Percentiles rank a stretch among this genome's conserved stretches.
phyloP scores from a whole-genome alignment of 352 stramenopile species.

The Bremia lactucae region DNA sequence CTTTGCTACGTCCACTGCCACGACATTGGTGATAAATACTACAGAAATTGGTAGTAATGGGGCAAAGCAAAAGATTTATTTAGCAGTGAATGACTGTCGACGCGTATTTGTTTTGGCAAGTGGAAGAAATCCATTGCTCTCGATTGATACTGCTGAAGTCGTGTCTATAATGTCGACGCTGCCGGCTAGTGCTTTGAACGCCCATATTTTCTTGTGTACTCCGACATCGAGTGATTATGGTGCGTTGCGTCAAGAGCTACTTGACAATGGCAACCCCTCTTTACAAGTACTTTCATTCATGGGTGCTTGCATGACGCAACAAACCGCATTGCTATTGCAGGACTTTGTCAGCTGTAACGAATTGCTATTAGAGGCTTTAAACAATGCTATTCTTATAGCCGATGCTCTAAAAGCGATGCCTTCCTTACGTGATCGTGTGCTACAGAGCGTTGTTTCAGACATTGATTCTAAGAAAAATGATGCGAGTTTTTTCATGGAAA shows the following conservation, averaged over 20 bases:
- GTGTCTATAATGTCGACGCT: conserved; percentile 5
- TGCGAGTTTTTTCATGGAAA: conserved; percentile 3
- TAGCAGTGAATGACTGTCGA: conserved; percentile 18
- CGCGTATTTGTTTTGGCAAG: conserved; percentile 19
- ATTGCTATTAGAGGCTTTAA: conserved; percentile 17
- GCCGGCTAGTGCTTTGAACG: background rate
- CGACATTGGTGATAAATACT: conserved; percentile 11
- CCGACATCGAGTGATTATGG: conserved; percentile 11
- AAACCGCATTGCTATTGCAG: conserved; percentile 19
- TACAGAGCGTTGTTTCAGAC: conserved; percentile 2
- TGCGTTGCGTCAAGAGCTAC: conserved; percentile 7
- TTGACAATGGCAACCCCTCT: background rate
- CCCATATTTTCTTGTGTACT: conserved; percentile 14
- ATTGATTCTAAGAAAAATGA: background rate
- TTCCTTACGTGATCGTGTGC: conserved; percentile 13
- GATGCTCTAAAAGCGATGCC: conserved; percentile 11
- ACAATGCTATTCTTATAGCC: conserved; percentile 12
- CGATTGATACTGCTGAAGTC: conserved; percentile 6
- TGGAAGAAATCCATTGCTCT: background rate
- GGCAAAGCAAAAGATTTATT: conserved; percentile 4
- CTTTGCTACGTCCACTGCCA: conserved; percentile 7
- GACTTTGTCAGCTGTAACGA: conserved; percentile 13
- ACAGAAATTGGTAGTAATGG: background rate
- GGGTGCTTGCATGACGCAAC: conserved; percentile 25
- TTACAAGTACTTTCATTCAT: conserved; percentile 13